phyloP scores from a whole-genome alignment of 441 rosid species.

The Aleurites moluccanus region DNA sequence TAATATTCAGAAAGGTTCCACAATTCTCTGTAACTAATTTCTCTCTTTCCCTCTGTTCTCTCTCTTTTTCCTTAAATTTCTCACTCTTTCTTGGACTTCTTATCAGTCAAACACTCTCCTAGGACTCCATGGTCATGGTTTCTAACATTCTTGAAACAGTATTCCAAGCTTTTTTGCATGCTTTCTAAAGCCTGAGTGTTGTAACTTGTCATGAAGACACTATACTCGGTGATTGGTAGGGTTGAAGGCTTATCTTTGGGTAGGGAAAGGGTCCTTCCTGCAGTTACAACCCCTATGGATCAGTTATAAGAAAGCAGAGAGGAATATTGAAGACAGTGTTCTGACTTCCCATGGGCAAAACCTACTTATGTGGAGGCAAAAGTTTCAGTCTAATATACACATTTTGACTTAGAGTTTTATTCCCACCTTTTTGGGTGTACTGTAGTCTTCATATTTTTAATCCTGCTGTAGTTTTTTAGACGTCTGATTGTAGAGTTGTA shows the following conservation, averaged over 20 bases:
- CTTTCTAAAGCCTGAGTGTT: background rate
- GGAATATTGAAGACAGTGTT: background rate
- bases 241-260: background rate
- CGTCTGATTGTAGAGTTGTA: background rate
- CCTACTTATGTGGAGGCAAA: background rate
- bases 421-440: background rate
- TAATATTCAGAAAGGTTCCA: too few relatives aligned
- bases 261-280: too few relatives aligned
- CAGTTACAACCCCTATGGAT: background rate
- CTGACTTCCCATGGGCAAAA: background rate
- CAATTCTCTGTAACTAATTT: too few relatives aligned
- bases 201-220: background rate
- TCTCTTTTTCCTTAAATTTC: too few relatives aligned
- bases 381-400: background rate
- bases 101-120: too few relatives aligned
- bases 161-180: background rate
- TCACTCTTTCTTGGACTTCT: too few relatives aligned
- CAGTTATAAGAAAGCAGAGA: background rate
- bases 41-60: too few relatives aligned
- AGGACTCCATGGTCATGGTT: too few relatives aligned
- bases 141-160: background rate
- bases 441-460: background rate
- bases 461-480: background rate
- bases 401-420: background rate
- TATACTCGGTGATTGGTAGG: background rate